Percentiles rank a stretch among this genome's conserved stretches.
phyloP scores from a whole-genome alignment of 108 stramenopile genomes.

The Stephanodiscus minutulus region DNA sequence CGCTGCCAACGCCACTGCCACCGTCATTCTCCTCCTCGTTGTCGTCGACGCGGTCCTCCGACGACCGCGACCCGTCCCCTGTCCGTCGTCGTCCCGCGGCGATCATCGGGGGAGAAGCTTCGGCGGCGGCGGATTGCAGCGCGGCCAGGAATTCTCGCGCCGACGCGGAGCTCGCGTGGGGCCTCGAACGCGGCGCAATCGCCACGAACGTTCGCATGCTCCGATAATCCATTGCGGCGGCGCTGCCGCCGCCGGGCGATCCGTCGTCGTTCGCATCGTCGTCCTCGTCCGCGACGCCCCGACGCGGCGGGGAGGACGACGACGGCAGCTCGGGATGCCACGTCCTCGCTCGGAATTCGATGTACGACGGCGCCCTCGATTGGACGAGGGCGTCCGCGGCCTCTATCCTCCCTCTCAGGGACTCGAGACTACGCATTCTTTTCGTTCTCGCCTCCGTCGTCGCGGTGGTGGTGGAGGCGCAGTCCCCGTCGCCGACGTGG shows the following conservation, averaged over 20 bases:
- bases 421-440: background rate
- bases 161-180: constrained; percentile 6
- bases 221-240: background rate
- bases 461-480: background rate
- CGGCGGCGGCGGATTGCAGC: constrained; percentile 12
- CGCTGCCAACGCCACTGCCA: background rate
- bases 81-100: background rate
- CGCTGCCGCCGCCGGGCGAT: background rate
- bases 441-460: background rate
- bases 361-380: constrained; percentile 23
- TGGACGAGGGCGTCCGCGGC: constrained; percentile 23
- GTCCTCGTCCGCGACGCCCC: background rate
- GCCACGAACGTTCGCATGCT: background rate
- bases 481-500: background rate
- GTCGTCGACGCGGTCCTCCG: too few species aligned
- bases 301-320: background rate
- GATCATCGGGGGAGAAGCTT: constrained; percentile 5
- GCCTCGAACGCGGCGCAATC: constrained; percentile 21
- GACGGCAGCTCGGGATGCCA: constrained; percentile 4
- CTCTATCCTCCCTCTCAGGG: constrained; percentile 10
- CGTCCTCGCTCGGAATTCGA: constrained; percentile 13
- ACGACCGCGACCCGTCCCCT: background rate
- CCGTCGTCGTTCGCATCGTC: background rate
- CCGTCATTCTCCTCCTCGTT: too few species aligned
- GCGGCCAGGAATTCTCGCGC: constrained; percentile 16